phyloP scores from a whole-genome alignment of 495 filamentous ascomycete genomes.

The Tuber indicum region DNA sequence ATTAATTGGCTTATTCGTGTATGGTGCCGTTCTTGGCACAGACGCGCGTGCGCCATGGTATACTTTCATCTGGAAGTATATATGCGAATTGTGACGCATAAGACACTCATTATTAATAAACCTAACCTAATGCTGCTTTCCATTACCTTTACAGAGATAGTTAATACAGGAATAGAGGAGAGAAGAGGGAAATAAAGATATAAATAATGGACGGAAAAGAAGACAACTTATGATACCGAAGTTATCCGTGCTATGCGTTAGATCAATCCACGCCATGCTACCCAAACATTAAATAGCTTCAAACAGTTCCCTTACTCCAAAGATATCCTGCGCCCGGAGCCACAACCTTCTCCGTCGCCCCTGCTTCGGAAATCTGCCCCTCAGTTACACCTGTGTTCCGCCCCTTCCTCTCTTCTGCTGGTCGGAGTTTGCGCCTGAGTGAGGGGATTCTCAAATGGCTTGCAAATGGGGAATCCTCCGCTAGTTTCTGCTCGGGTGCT shows the following conservation, averaged over 20 bases:
- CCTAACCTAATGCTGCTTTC: neutral
- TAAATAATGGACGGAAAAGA: neutral
- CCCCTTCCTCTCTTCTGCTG: constrained; percentile 13
- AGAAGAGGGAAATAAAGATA: neutral
- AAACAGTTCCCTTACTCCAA: constrained; percentile 26
- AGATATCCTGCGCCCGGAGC: constrained; percentile 9
- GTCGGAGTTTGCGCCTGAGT: constrained; percentile 11
- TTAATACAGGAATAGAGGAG: neutral
- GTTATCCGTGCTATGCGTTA: neutral
- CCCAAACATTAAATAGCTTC: neutral
- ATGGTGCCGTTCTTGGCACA: neutral
- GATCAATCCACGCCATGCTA: constrained; percentile 1
- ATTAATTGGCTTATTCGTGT: neutral
- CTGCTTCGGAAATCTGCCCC: constrained; percentile 9
- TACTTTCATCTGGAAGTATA: neutral
- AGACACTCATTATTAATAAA: neutral
- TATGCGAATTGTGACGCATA: neutral
- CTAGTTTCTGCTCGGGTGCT: constrained; percentile 7
- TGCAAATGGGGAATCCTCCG: constrained; percentile 24
- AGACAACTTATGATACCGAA: neutral
- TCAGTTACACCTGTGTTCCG: constrained; percentile 3
- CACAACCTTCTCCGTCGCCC: constrained; percentile 6
- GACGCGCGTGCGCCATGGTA: neutral
- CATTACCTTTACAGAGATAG: neutral
- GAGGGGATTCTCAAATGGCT: constrained; percentile 12